Percentiles rank a stretch among this genome's conserved stretches.
These are phyloP conservation scores for Magnaporthiopsis rhizophila DNA, from an alignment of 2,329 filamentous ascomycete species.

Conservation along the genomic window DNA sequence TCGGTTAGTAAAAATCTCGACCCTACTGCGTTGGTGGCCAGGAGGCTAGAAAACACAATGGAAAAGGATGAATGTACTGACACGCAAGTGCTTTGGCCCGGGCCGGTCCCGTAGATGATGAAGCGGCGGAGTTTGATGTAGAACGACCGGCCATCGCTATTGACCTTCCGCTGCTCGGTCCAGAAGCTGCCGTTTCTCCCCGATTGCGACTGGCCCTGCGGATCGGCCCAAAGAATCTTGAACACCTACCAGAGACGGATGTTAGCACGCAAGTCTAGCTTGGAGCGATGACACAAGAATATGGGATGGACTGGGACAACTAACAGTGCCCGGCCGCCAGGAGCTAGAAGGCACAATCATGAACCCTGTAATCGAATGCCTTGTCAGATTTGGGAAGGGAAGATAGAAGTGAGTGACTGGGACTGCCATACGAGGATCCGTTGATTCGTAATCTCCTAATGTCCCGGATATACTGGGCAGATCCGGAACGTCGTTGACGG, in stretches of 20 bases:
- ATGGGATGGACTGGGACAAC: neutral
- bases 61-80: conserved; percentile 24
- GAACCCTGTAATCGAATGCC: neutral
- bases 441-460: neutral
- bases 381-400: neutral
- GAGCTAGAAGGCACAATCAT: neutral
- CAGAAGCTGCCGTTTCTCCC: neutral
- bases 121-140: conserved; percentile 46
- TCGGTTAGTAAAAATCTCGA: neutral
- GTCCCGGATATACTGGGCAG: neutral
- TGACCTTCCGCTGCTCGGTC: neutral
- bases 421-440: neutral
- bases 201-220: conserved; percentile 26
- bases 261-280: neutral
- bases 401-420: neutral
- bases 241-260: conserved; percentile 33
- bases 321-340: conserved; percentile 1
- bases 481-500: neutral
- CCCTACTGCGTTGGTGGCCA: neutral
- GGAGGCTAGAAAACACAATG: neutral
- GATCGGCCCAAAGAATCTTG: conserved; percentile 48
- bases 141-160: conserved; percentile 24
- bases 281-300: neutral
- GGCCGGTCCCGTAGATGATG: conserved; percentile 42
- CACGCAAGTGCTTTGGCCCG: conserved; percentile 49